These are phyloP conservation scores for Penicillium sp. DNA, from an alignment of 2,329 filamentous ascomycete species.

Conservation along the genomic window DNA sequence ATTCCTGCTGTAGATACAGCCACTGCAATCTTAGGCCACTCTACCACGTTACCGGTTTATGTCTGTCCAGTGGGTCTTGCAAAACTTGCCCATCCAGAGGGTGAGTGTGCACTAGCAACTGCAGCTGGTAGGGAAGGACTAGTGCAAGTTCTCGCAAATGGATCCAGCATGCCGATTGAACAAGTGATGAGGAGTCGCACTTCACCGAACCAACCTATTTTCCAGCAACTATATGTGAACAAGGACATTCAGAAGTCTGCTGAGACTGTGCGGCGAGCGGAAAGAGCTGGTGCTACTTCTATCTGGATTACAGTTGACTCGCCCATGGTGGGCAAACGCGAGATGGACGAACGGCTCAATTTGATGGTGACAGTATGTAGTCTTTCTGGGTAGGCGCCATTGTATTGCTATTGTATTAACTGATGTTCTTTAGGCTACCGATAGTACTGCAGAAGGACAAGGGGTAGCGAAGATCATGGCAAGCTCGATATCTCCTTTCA, in stretches of 20 bases:
- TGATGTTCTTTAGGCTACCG: constrained; percentile 3
- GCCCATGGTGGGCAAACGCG: constrained; percentile 33
- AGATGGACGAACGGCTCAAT: constrained; percentile 34
- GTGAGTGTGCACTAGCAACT: constrained; percentile 43
- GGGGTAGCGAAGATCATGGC: constrained; percentile 32
- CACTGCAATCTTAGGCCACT: constrained; percentile 32
- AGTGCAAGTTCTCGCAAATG: constrained; percentile 39
- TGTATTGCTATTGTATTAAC: not conserved
- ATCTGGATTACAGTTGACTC: constrained; percentile 39
- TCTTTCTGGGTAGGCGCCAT: not conserved
- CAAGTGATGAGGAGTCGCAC: constrained; percentile 33
- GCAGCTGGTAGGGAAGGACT: constrained; percentile 40
- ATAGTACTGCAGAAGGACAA: constrained; percentile 17
- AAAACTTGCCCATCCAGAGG: constrained; percentile 44
- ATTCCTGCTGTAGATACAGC: constrained; percentile 39
- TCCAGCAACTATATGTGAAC: constrained; percentile 43
- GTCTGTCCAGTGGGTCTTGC: constrained; percentile 45
- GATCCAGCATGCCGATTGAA: constrained; percentile 43
- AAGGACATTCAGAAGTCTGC: constrained; percentile 28
- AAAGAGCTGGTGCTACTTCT: constrained; percentile 27
- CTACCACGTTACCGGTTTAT: constrained; percentile 40
- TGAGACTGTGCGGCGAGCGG: constrained; percentile 26
- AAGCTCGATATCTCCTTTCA: constrained; percentile 29
- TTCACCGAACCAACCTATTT: constrained; percentile 25
- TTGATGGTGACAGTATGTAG: constrained; percentile 21